These are phyloP conservation scores for Volvariella surrecta DNA, from an alignment of 1,284 basidiomycete species.

Conservation along the genomic window DNA sequence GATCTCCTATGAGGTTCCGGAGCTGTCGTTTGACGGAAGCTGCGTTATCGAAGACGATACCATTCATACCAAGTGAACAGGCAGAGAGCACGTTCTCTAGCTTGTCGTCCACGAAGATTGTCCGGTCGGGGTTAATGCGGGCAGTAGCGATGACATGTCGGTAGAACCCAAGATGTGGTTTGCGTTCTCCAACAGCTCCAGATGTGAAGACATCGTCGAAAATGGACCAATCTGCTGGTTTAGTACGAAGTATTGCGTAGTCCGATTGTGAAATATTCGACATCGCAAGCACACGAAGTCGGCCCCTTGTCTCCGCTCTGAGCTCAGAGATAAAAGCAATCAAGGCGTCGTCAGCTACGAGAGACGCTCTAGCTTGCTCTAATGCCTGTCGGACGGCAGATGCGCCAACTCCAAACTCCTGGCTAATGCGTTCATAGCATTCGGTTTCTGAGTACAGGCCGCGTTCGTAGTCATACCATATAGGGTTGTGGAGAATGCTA, in stretches of 20 bases:
- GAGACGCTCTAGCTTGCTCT: constrained; percentile 35
- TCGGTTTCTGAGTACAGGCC: constrained; percentile 36
- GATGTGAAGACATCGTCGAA: constrained; percentile 49
- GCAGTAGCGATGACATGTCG: constrained; percentile 35
- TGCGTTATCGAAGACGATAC: constrained; percentile 40
- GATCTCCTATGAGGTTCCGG: constrained; percentile 38
- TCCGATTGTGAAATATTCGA: constrained; percentile 53
- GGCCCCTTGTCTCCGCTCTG: constrained; percentile 25
- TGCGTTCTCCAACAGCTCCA: constrained; percentile 38
- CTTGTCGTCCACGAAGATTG: constrained; percentile 52
- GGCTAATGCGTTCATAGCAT: constrained; percentile 34
- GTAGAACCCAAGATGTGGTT: constrained; percentile 48
- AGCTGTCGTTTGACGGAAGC: constrained; percentile 34
- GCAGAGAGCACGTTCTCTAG: constrained; percentile 51
- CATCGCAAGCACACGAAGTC: constrained; percentile 43
- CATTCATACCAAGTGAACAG: constrained; percentile 44
- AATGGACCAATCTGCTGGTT: constrained; percentile 40
- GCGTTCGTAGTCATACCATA: constrained; percentile 50
- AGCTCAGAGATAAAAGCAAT: constrained; percentile 38
- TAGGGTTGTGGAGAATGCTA: constrained; percentile 35
- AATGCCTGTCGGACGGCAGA: constrained; percentile 34
- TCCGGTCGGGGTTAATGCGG: constrained; percentile 30
- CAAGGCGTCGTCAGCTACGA: constrained; percentile 34
- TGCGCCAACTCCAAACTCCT: constrained; percentile 31
- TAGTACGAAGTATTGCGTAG: constrained; percentile 35